phyloP scores from a whole-genome alignment of 176 grass and related monocot genomes.

The Saccharum officinarum region DNA sequence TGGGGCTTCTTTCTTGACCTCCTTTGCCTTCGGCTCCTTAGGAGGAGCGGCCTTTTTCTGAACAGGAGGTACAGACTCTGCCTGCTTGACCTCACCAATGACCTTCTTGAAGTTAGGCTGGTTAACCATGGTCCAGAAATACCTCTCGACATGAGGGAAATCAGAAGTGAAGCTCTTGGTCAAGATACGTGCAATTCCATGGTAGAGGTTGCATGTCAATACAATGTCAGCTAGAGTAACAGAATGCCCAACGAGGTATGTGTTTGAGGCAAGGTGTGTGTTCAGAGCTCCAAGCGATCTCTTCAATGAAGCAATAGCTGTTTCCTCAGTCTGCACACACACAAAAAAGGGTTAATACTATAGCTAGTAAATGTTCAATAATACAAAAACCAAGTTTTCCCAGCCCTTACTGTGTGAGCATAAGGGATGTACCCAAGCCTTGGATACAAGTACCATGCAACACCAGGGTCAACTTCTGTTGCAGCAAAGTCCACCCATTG shows the following conservation, averaged over 20 bases:
- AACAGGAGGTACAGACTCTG: conserved; percentile 57
- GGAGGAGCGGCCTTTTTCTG: conserved; percentile 46
- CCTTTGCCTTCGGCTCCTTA: conserved; percentile 72
- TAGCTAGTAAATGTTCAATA: neutral
- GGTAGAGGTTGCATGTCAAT: conserved; percentile 70
- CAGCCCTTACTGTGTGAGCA: conserved; percentile 39
- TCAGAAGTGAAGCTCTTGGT: conserved; percentile 76
- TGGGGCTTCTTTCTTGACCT: conserved; percentile 57
- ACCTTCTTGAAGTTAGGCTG: conserved; percentile 78
- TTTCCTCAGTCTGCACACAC: conserved; percentile 65
- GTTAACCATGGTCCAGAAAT: conserved; percentile 89
- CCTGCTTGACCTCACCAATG: conserved; percentile 66
- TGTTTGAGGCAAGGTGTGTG: conserved; percentile 67
- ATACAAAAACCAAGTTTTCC: neutral
- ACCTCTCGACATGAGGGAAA: conserved; percentile 90
- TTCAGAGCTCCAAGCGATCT: conserved; percentile 60
- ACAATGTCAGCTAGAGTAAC: conserved; percentile 78
- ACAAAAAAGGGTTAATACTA: neutral
- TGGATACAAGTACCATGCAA: conserved; percentile 70
- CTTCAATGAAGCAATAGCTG: conserved; percentile 67
- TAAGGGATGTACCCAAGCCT: conserved; percentile 59
- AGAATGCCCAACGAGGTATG: conserved; percentile 77
- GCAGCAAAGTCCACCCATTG: conserved; percentile 91
- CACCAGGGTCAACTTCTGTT: conserved; percentile 65
- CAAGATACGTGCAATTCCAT: conserved; percentile 50